These are phyloP conservation scores for Thalassiosira mediterranea DNA, from an alignment of 352 stramenopile genomes.

Conservation along the genomic window DNA sequence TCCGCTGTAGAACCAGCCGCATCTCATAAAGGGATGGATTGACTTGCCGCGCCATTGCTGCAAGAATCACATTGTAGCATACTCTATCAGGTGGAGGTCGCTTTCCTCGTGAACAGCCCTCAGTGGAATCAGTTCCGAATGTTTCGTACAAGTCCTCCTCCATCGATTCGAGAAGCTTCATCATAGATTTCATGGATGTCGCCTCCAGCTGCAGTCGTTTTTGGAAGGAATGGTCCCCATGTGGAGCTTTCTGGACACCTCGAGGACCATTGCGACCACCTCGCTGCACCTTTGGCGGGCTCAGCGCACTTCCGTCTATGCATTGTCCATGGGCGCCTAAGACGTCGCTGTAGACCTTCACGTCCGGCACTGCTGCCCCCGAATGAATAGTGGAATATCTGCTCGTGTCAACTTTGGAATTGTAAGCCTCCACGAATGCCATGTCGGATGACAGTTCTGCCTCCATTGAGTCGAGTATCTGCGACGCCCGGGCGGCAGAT, in stretches of 20 bases:
- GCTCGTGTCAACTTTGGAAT: conserved; percentile 24
- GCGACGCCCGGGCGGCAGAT: conserved; percentile 28
- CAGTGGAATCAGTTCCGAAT: conserved; percentile 1
- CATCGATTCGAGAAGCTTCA: conserved; percentile 54
- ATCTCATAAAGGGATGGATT: conserved; percentile 60
- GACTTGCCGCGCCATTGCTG: conserved; percentile 47
- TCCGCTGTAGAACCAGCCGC: conserved; percentile 47
- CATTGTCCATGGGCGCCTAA: conserved; percentile 33
- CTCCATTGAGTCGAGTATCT: conserved; percentile 33
- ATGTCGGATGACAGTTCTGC: conserved; percentile 35
- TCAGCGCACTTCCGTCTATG: conserved; percentile 32
- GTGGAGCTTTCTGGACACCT: not conserved
- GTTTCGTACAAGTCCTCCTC: conserved; percentile 43
- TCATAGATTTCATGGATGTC: conserved; percentile 43
- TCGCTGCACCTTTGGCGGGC: not conserved
- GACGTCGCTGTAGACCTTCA: conserved; percentile 46
- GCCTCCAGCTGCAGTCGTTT: conserved; percentile 41
- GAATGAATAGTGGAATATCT: conserved; percentile 24
- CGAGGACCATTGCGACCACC: not conserved
- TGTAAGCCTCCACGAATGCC: conserved; percentile 38
- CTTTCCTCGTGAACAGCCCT: no score
- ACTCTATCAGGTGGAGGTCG: conserved; percentile 42
- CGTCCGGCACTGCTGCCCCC: conserved; percentile 35
- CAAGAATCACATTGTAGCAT: conserved; percentile 57
- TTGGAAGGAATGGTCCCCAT: conserved; percentile 32